Evolutionary conservation across 805 yeast species (phyloP).

Genomic region (Pichia gijzeniarum): DNA sequence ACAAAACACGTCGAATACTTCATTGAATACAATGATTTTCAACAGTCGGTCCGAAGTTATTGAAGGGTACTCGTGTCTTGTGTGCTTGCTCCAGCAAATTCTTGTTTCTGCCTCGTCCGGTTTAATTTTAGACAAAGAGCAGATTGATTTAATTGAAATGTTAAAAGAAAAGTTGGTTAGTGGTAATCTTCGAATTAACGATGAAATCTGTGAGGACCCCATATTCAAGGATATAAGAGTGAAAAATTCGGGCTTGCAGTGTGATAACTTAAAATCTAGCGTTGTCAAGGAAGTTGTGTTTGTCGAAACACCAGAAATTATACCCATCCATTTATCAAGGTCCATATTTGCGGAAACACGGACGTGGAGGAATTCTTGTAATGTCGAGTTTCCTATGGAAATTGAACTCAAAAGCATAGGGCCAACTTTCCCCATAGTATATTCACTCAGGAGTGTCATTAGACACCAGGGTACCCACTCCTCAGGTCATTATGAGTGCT

Average conservation of each 20-base stretch:
- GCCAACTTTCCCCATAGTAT: conserved; percentile 21
- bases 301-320: conserved; percentile 58
- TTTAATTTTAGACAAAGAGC: conserved; percentile 18
- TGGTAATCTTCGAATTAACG: conserved; percentile 48
- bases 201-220: conserved; percentile 45
- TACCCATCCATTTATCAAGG: conserved; percentile 80
- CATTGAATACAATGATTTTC: conserved; percentile 47
- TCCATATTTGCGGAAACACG: conserved; percentile 67
- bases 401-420: conserved; percentile 32
- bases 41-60: conserved; percentile 59
- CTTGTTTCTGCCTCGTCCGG: neutral
- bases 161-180: conserved; percentile 28
- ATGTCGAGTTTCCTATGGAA: conserved; percentile 56
- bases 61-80: conserved; percentile 73
- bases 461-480: conserved; percentile 86
- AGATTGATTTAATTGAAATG: conserved; percentile 30
- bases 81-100: conserved; percentile 48
- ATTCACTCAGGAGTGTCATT: conserved; percentile 63
- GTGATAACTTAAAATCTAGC: conserved; percentile 43
- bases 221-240: conserved; percentile 43
- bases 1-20: conserved; percentile 28
- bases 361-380: conserved; percentile 68
- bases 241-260: conserved; percentile 30
- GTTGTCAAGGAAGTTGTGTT: conserved; percentile 62
- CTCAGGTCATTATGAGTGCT: conserved; percentile 88